A percentile compares a stretch with the other conserved stretches of the same genome.
Evolutionary conservation across 352 stramenopile genomes (phyloP).

Genomic region (Aphanomyces invadans): DNA sequence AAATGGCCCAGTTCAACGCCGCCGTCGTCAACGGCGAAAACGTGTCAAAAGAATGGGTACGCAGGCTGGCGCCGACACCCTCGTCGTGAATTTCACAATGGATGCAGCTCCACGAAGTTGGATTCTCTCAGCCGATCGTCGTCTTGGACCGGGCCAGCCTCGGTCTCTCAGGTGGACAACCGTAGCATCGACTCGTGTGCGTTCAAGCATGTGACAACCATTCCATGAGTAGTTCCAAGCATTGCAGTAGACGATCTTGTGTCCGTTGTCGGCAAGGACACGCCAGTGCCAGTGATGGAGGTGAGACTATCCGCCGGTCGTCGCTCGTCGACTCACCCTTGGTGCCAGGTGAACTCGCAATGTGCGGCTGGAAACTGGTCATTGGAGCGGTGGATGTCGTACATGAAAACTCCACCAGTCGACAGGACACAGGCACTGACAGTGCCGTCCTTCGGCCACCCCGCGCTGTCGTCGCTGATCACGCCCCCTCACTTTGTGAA

Average conservation of each 20-base stretch:
- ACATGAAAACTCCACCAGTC: not conserved
- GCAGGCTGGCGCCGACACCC: not conserved
- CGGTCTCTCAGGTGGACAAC: not conserved
- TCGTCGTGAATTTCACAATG: not conserved
- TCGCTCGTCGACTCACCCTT: no score
- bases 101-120: slow-evolving; percentile 14
- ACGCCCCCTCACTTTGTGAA: slow-evolving; percentile 31
- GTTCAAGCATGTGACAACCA: not conserved
- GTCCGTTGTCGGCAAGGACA: not conserved
- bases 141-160: not conserved
- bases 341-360: not conserved
- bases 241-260: not conserved
- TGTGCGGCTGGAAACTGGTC: not conserved
- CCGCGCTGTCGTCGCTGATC: not conserved
- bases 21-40: slow-evolving; percentile 20
- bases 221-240: not conserved
- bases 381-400: slow-evolving; percentile 1
- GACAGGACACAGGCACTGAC: not conserved
- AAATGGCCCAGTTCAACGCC: not conserved
- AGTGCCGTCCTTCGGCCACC: not conserved
- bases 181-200: no score
- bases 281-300: not conserved
- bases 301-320: not conserved
- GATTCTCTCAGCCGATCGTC: slow-evolving; percentile 10
- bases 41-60: slow-evolving; percentile 23